Evolutionary conservation across 2,329 filamentous ascomycete species (phyloP), one percentile per base, ranked within the genome.

Genomic region (Leptographium lundbergii): DNA sequence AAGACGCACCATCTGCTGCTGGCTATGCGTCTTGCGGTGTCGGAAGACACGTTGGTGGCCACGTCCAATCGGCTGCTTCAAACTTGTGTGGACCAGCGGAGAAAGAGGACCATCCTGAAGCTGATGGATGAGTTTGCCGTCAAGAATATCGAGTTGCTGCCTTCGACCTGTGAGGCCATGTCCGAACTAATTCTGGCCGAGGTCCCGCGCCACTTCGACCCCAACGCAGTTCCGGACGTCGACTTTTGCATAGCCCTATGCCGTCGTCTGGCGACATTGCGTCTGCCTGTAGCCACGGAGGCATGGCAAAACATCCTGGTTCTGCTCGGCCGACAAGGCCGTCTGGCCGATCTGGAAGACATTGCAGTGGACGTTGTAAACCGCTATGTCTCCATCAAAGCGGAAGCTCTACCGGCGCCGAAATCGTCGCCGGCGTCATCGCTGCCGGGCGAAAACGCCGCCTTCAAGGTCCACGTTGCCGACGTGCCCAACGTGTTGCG

Each of bases 241-340:
- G 57, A 67, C 22, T 73, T 71, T 56, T 72, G 71, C 58, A 60
- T 70, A 13, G 63, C 67, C 6, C 61, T 75, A 13, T 70, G 68
- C 55, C 68, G 66, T 11, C 71, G 70, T 47, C 69, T 77, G 42
- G 66, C 70, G 25, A 69, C 69, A 6, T 70, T 73, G 62, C 71
- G 72, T 50, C 69, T 74, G 42, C 73, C 75, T 11, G 68, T 77
- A 6, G 67, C 73, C 4, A 65, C 71, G 9, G 65, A 70, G 42
- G 72, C 68, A 19, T 80, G 78, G 76, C 71, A 69, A 59, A 70
- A 70, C 3, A 62, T 81, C 0, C 62, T 82, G 13, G 72, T 71
- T 48, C 71, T 70, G 48, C 70, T 81, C 3, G 73, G 76, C 2
- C 73, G 74, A 1, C 66, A 71, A n/a, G 70, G 72, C 13, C 73